phyloP scores from a whole-genome alignment of 805 yeast species.

The Candida ipomoeae region DNA sequence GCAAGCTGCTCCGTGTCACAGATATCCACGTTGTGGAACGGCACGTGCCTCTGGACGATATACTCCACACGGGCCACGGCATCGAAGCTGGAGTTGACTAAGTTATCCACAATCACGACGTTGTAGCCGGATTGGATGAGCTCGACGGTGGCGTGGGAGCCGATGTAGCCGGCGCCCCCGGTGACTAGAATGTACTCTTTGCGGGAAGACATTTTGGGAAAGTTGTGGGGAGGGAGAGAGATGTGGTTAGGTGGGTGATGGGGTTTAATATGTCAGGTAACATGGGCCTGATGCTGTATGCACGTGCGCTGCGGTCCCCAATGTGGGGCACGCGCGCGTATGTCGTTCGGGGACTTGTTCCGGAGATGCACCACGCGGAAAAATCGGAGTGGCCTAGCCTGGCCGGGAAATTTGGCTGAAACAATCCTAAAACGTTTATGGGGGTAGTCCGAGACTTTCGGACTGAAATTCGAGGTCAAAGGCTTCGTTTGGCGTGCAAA shows the following conservation, averaged over 20 bases:
- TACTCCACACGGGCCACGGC: conserved; percentile 60
- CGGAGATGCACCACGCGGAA: not conserved
- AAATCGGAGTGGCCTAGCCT: not conserved
- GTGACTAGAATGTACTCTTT: conserved; percentile 55
- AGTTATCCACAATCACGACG: conserved; percentile 70
- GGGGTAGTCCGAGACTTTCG: not conserved
- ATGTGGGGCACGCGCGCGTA: not conserved
- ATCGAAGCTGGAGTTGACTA: conserved; percentile 62
- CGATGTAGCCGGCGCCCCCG: conserved; percentile 87
- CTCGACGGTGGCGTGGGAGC: conserved; percentile 73
- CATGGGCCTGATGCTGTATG: not conserved
- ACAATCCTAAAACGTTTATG: not conserved
- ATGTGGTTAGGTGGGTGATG: not conserved
- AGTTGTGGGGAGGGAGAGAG: no score
- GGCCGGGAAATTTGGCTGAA: not conserved
- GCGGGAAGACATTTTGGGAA: not conserved
- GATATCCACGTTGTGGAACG: conserved; percentile 57
- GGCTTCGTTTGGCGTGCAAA: not conserved
- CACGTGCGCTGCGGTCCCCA: not conserved
- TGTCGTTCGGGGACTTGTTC: not conserved
- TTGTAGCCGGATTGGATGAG: conserved; percentile 57
- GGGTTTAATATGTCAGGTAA: not conserved
- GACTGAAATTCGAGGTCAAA: not conserved
- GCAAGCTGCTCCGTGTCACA: conserved; percentile 45
- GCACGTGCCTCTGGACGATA: conserved; percentile 46